A percentile compares a stretch with the other conserved stretches of the same genome.
phyloP scores from a whole-genome alignment of 108 stramenopile species.

The Fistulifera pelliculosa region DNA sequence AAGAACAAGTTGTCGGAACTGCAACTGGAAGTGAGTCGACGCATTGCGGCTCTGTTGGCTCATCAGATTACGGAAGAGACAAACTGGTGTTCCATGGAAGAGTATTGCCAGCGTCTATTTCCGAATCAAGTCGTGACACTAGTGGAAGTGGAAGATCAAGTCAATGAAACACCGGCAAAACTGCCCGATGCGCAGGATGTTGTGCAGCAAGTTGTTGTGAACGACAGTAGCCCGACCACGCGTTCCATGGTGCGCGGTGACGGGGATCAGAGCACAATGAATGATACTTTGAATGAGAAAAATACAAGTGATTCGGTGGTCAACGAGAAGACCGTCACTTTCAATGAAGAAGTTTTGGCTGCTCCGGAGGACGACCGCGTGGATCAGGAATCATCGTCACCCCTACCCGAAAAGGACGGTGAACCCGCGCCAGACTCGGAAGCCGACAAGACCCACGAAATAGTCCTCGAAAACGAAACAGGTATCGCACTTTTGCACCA shows the following conservation, averaged over 20 bases:
- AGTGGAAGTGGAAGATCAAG: neutral
- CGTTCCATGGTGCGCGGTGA: no score
- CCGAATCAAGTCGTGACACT: neutral
- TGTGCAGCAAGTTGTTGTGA: neutral
- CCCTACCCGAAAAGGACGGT: no score
- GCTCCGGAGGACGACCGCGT: no score
- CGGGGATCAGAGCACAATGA: no score
- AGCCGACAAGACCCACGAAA: no score
- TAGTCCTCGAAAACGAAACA: no score
- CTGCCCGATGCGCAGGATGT: neutral
- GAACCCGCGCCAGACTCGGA: no score
- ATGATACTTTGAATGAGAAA: no score
- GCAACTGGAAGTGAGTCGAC: constrained; percentile 19
- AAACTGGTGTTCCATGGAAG: constrained; percentile 4
- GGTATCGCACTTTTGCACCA: constrained; percentile 3
- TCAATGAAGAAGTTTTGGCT: no score
- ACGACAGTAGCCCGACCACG: neutral
- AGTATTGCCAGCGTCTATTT: neutral
- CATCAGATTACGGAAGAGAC: neutral
- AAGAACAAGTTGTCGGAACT: constrained; percentile 23
- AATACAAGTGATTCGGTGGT: no score
- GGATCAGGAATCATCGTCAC: no score
- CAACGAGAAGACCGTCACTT: no score
- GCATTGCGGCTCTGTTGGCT: constrained; percentile 16
- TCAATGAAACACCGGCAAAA: neutral